Base-by-base conservation (phyloP, 2,329 filamentous ascomycete species). In the Xylaria sp. region DNA sequence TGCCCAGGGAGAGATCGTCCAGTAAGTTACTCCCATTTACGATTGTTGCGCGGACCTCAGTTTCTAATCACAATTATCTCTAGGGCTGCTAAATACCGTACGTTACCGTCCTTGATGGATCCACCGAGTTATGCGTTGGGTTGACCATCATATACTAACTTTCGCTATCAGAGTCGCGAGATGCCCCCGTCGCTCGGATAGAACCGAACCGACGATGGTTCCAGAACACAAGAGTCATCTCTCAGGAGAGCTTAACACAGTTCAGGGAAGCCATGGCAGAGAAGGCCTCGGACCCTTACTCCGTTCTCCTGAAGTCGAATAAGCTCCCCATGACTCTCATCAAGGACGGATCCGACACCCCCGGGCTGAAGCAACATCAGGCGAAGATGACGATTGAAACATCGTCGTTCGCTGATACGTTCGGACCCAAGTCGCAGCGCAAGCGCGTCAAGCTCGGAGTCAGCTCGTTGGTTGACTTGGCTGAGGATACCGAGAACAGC, bases 191-290 rank as follows among this genome's bases (percentile, higher is more conserved):
- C 61, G 94, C 93, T 67, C 85, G 92, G 66, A 90, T 97, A 71
- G 93, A 97, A 79, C 94, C 94, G 54, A 95, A 97, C 77, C 84
- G 94, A 70, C 95, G 95, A 78, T 99, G 94, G 94, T 99, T 99
- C 78, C 91, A 88, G 70, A 97, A 97, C 75, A 96, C 93, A 39
- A 82, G 94, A 66, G 83, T 86, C 55, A 96, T 97, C 70, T 91
- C 89, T 1, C 93, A 97, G 73, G 91, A 96, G 73, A 90, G 91
- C 2, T 81, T 97, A 64, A 84, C 84, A 50, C 86, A 90, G 1
- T 99, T 99, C 77, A 87, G 94, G 63, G 88, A 92, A 61, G 94
- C 94, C 30, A 93, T 99, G 76, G 90, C 90, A 48, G 92, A 96
- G 75, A 90, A 92, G 75, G 87, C 90, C 55, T 87, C 87, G 16